Evolutionary conservation across 1,284 basidiomycete species (phyloP).

Genomic region (Lignosus rhinocerotis): DNA sequence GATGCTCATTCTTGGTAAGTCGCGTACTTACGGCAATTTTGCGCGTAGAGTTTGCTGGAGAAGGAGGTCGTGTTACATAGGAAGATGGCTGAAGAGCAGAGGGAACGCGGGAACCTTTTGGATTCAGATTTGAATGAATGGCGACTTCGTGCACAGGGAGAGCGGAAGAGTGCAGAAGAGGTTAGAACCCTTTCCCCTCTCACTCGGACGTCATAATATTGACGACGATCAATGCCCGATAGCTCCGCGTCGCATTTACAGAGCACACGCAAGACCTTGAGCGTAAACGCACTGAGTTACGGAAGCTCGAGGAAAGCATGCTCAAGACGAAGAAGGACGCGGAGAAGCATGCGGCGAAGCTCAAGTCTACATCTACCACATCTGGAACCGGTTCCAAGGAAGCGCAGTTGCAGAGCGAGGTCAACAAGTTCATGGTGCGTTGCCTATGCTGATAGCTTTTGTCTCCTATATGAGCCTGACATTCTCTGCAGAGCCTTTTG

Average conservation of each 20-base stretch:
- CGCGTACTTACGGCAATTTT: neutral
- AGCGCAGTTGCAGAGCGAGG: slow-evolving; percentile 46
- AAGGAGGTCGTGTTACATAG: slow-evolving; percentile 47
- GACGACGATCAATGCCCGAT: too few species aligned
- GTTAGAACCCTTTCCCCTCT: slow-evolving; percentile 13
- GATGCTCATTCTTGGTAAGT: neutral
- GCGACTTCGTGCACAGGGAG: slow-evolving; percentile 38
- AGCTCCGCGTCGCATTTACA: slow-evolving; percentile 19
- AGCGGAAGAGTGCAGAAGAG: slow-evolving; percentile 38
- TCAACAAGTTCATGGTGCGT: slow-evolving; percentile 70
- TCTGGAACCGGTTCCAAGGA: slow-evolving; percentile 38
- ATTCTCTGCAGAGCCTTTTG: slow-evolving; percentile 65
- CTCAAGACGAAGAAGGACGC: slow-evolving; percentile 50
- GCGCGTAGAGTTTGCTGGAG: slow-evolving; percentile 47
- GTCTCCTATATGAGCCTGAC: neutral
- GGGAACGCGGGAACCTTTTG: slow-evolving; percentile 37
- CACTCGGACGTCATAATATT: neutral
- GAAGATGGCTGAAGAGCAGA: slow-evolving; percentile 42
- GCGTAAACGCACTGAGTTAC: slow-evolving; percentile 25
- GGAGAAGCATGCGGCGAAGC: slow-evolving; percentile 48
- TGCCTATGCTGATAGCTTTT: neutral
- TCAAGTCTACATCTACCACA: slow-evolving; percentile 40
- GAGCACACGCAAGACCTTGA: slow-evolving; percentile 26
- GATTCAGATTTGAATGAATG: slow-evolving; percentile 34
- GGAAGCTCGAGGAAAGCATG: slow-evolving; percentile 33